Percentiles rank a stretch among this genome's conserved stretches.
These are phyloP conservation scores for Chlorella sp. DNA, from an alignment of 139 green algal genomes.

Conservation along the genomic window DNA sequence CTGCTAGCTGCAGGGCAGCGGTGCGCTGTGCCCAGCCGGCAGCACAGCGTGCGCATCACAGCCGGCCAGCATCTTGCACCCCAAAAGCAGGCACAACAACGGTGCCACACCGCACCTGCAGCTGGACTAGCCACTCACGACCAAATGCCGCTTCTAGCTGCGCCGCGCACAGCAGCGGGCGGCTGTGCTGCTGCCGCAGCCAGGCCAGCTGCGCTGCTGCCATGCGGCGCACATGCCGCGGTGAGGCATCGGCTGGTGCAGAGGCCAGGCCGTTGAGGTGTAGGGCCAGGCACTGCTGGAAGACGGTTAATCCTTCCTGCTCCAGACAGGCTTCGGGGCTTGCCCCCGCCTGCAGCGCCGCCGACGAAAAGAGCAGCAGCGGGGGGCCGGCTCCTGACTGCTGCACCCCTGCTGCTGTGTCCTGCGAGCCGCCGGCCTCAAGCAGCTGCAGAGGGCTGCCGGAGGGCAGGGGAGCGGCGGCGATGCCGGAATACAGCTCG, in stretches of 20 bases:
- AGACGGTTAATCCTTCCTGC: background rate
- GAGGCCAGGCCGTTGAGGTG: constrained; percentile 10
- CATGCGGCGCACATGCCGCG: background rate
- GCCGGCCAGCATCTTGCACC: no score
- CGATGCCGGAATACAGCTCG: background rate
- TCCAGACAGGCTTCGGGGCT: background rate
- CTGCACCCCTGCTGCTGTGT: no score
- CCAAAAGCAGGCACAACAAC: no score
- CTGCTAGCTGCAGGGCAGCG: no score
- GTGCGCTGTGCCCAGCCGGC: no score
- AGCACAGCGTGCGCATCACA: no score
- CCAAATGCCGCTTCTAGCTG: constrained; percentile 9
- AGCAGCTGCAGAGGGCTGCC: background rate
- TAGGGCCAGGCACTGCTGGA: background rate
- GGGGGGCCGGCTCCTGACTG: background rate
- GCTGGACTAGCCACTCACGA: background rate
- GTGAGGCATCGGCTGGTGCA: constrained; percentile 2
- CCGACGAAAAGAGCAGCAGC: background rate
- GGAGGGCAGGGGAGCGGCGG: background rate
- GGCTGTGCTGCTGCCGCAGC: background rate
- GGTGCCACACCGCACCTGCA: background rate
- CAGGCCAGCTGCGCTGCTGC: background rate
- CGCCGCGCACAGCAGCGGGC: background rate
- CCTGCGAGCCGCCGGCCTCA: background rate
- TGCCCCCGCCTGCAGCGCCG: background rate